Base-by-base conservation (phyloP, 495 filamentous ascomycete species). In the Pseudevernia furfuracea region DNA sequence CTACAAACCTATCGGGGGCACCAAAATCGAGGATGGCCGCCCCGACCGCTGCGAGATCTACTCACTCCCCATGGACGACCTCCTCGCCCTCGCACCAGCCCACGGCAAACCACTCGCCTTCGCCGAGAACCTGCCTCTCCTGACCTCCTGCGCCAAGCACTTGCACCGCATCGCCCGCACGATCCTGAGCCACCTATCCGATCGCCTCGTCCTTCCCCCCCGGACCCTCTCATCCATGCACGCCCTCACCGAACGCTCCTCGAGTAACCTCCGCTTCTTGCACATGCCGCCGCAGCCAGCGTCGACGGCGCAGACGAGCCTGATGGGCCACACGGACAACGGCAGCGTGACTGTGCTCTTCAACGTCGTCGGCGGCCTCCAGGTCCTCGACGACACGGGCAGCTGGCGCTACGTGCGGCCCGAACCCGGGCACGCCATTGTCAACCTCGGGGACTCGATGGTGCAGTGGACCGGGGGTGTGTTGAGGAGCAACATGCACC, bases 261-360 rank as follows among this genome's bases (percentile, higher is more conserved):
- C 83, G 21, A 83, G 86, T 67, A 81, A 85, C 66, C 74, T 86
- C 19, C 82, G 85, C 34, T 80, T 87, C 64, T 72, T 85, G 58
- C 78, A 81, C 69, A 74, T 73, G 0, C 76, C 75, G 30, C 73
- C 74, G 23, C 37, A 52, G 43, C 21, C 30, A 48, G 39, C 43
- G 34, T 43, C 37, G 23, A 41, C 32, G 36, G 34, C 37, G 34
- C 23, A 57, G 41, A 53, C 36, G 32, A 60, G 32, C 32, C 1
- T 52, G 19, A 6, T 59, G 28, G 65, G 41, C 48, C 72, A 71
- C 41, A 67, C 61, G 15, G 71, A 75, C 60, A 65, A 66, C 32
- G 71, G 66, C 19, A 67, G 43, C 48, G 37, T 74, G 3, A 70
- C 73, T 7, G 60, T 74, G 23, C 64, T 75, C 4, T 74, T 74